Conservation (phyloP, 1,284 basidiomycete species). For the Fomitopsis schrenkii region DNA sequence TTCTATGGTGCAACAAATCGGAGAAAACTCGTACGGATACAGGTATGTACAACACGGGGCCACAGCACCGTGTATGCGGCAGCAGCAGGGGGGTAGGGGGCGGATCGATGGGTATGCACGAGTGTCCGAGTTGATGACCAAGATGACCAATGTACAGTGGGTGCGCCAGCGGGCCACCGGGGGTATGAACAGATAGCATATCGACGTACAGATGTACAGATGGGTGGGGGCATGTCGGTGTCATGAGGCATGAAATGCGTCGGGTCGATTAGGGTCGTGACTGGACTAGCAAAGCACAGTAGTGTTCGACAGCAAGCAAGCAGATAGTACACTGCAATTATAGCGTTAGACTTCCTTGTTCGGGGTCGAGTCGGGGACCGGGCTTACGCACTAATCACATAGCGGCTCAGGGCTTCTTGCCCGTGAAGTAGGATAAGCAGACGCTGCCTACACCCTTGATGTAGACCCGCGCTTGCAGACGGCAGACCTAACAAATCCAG, state of each 20-base stretch:
- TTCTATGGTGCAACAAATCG: neutral
- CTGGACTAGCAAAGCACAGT: neutral
- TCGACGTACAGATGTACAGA: neutral
- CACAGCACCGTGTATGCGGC: neutral
- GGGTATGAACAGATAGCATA: neutral
- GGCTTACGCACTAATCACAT: constrained; percentile 7
- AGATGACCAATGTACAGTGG: constrained; percentile 1
- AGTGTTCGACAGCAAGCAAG: neutral
- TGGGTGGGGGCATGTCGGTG: neutral
- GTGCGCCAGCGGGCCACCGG: neutral
- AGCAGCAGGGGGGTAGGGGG: neutral
- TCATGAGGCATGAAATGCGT: neutral
- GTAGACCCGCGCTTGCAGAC: constrained; percentile 65
- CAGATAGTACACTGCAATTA: neutral
- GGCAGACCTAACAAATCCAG: constrained; percentile 52
- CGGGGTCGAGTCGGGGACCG: neutral
- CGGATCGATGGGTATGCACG: constrained; percentile 1
- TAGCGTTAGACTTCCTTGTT: neutral
- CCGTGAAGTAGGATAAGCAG: constrained; percentile 67
- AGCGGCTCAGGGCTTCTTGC: constrained; percentile 48
- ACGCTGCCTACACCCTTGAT: constrained; percentile 74
- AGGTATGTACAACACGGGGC: constrained; percentile 1
- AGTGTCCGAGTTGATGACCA: neutral
- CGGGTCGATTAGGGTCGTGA: neutral
- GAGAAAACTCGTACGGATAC: constrained; percentile 3